Conservation (phyloP, 345 rosid genomes). For the Bretschneidera sinensis region DNA sequence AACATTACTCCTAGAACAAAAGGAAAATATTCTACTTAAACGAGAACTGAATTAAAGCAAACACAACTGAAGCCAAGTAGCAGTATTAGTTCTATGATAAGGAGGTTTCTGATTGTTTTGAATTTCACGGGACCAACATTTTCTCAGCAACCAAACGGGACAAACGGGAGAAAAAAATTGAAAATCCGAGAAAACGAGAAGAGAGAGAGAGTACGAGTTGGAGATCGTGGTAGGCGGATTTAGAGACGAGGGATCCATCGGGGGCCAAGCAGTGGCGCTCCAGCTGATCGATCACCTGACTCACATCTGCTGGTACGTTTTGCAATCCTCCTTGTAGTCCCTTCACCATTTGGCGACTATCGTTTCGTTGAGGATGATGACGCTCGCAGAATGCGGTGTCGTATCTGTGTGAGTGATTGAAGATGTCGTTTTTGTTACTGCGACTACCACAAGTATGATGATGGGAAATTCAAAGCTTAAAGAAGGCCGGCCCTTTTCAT, state of each 20-base stretch:
- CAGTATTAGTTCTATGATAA: neutral
- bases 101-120: too few species aligned
- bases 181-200: neutral
- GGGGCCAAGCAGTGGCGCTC: slow-evolving; percentile 97
- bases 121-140: neutral
- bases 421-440: too few species aligned
- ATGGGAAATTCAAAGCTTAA: neutral
- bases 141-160: slow-evolving; percentile 8
- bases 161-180: neutral
- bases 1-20: too few species aligned
- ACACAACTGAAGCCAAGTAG: too few species aligned
- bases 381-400: neutral
- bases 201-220: slow-evolving; percentile 87
- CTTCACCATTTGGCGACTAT: slow-evolving; percentile 44
- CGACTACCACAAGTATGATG: too few species aligned
- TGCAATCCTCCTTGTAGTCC: slow-evolving; percentile 53
- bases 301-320: slow-evolving; percentile 71
- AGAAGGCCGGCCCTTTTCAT: slow-evolving; percentile 8
- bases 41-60: too few species aligned
- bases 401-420: too few species aligned
- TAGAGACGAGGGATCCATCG: slow-evolving; percentile 93
- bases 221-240: slow-evolving; percentile 77
- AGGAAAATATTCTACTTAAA: neutral
- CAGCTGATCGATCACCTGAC: slow-evolving; percentile 81
- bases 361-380: neutral